phyloP scores from a whole-genome alignment of 169 alveolate species.

The Cryptosporidium ryanae region DNA sequence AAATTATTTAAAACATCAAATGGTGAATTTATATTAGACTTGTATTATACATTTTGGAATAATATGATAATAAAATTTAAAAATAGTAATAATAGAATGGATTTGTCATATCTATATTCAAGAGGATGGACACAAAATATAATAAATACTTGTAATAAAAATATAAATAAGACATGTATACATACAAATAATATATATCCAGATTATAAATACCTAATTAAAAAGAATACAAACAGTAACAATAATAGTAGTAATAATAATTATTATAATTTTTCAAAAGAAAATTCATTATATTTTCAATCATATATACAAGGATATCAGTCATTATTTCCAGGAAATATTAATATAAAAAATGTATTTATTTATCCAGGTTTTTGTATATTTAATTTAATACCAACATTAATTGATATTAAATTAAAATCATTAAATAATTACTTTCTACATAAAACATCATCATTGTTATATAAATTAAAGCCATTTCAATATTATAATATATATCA shows the following conservation, averaged over 20 bases:
- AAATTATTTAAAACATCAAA: constrained; percentile 58
- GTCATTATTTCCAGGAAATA: constrained; percentile 50
- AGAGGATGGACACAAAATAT: constrained; percentile 69
- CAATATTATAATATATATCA: constrained; percentile 51
- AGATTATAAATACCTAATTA: background rate
- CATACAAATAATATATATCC: constrained; percentile 33
- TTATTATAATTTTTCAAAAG: background rate
- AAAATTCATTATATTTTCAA: constrained; percentile 47
- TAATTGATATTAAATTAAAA: constrained; percentile 25
- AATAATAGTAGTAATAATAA: background rate
- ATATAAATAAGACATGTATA: constrained; percentile 3
- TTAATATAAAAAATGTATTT: background rate
- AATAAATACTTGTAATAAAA: background rate
- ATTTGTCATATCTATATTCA: constrained; percentile 47
- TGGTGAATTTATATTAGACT: constrained; percentile 51
- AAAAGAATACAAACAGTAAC: background rate
- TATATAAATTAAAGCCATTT: constrained; percentile 35
- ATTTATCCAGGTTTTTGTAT: constrained; percentile 44
- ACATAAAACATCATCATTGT: background rate
- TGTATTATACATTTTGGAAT: constrained; percentile 65
- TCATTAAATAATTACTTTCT: constrained; percentile 5
- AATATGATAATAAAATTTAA: constrained; percentile 30
- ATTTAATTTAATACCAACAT: constrained; percentile 30
- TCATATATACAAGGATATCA: constrained; percentile 43
- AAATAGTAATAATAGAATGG: constrained; percentile 12